Conservation (phyloP, 169 alveolate genomes). For the Plasmodium berghei region DNA sequence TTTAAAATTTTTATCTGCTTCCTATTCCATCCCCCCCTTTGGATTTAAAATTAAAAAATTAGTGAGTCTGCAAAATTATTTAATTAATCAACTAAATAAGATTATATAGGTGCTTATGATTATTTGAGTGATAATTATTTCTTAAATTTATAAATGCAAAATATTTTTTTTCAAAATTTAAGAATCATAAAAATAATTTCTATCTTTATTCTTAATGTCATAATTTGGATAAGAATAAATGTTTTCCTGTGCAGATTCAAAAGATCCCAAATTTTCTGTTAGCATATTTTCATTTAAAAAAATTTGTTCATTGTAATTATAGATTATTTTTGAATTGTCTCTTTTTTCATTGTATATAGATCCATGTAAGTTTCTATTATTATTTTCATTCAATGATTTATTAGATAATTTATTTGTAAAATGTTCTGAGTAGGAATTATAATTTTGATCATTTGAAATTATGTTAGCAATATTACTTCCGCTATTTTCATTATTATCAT, state of each 20-base stretch:
- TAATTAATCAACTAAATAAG: no score
- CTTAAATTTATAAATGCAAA: no score
- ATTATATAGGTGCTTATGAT: no score
- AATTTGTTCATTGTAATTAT: slow-evolving; percentile 24
- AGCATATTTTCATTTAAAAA: slow-evolving; percentile 35
- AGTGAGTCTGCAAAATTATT: no score
- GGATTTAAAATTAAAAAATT: no score
- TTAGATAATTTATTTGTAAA: slow-evolving; percentile 17
- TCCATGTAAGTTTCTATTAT: slow-evolving; percentile 5
- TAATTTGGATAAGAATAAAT: slow-evolving; percentile 32
- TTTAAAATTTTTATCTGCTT: no score
- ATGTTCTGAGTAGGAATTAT: slow-evolving; percentile 23
- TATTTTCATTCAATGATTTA: slow-evolving; percentile 31
- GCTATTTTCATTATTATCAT: slow-evolving; percentile 12
- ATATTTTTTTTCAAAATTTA: background rate
- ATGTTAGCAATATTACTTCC: background rate
- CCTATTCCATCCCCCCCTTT: no score
- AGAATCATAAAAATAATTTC: slow-evolving; percentile 38
- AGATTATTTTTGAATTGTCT: slow-evolving; percentile 23
- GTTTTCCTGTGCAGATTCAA: slow-evolving; percentile 39
- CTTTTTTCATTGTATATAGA: slow-evolving; percentile 42
- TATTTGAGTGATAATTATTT: no score
- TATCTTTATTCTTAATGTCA: slow-evolving; percentile 44
- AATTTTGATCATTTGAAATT: slow-evolving; percentile 18
- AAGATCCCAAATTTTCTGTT: slow-evolving; percentile 21